Evolutionary conservation across 306 rosid genomes (phyloP).

Genomic region (Cicer yamashitae): DNA sequence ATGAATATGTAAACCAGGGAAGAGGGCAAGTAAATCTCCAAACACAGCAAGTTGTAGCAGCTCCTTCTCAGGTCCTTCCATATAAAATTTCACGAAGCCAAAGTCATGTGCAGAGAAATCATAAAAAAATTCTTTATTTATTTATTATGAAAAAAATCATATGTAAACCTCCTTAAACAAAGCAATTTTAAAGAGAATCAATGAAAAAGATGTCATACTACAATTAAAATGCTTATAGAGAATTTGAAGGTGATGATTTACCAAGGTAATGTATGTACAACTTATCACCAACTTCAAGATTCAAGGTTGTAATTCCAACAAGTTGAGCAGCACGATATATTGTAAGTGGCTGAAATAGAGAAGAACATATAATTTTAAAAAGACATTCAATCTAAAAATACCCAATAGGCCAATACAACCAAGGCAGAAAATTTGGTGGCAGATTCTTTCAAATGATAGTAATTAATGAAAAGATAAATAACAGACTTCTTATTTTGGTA

Average conservation of each 20-base stretch:
- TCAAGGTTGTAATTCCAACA: slow-evolving; percentile 55
- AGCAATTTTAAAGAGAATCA: slow-evolving; percentile 15
- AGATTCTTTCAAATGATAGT: not conserved
- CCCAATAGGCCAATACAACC: not conserved
- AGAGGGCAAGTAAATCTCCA: slow-evolving; percentile 77
- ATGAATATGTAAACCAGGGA: slow-evolving; percentile 67
- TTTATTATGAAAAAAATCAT: slow-evolving; percentile 30
- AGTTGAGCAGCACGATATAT: slow-evolving; percentile 70
- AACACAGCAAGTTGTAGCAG: slow-evolving; percentile 79
- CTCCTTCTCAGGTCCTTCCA: slow-evolving; percentile 90
- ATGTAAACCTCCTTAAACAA: not conserved
- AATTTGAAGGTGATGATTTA: slow-evolving; percentile 47
- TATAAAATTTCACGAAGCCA: slow-evolving; percentile 32
- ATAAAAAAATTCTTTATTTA: not conserved
- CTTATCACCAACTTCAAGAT: slow-evolving; percentile 55
- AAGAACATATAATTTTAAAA: not conserved
- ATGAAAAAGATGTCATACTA: slow-evolving; percentile 18
- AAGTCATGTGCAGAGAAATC: slow-evolving; percentile 13
- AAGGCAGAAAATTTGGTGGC: slow-evolving; percentile 5
- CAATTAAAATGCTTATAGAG: slow-evolving; percentile 30
- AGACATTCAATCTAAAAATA: slow-evolving; percentile 6
- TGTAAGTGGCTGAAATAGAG: slow-evolving; percentile 77
- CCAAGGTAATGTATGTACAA: slow-evolving; percentile 87
- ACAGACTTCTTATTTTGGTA: slow-evolving; percentile 10
- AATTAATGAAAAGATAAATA: slow-evolving; percentile 18